These are phyloP conservation scores for Venturia carpophila DNA, from an alignment of 2,329 filamentous ascomycete genomes.

Conservation along the genomic window DNA sequence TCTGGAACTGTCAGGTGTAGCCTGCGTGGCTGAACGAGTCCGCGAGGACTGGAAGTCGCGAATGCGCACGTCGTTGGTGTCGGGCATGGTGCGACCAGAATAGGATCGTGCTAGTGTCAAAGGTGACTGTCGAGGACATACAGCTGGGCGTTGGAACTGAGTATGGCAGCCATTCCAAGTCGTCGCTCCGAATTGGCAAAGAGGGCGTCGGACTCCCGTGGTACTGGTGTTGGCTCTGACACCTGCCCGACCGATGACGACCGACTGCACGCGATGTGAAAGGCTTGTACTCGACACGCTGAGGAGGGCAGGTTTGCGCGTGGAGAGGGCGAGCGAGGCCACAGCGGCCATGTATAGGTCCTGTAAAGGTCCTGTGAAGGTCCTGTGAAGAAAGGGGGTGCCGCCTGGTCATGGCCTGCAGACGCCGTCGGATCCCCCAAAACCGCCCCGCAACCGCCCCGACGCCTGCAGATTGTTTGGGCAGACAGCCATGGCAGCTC, in stretches of 20 bases:
- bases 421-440: neutral
- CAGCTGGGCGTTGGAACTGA: neutral
- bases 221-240: neutral
- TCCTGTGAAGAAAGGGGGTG: neutral
- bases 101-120: neutral
- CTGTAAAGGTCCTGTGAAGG: neutral
- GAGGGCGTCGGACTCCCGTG: neutral
- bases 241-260: neutral
- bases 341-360: neutral
- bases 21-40: neutral
- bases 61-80: neutral
- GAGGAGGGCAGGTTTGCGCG: neutral
- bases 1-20: neutral
- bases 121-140: neutral
- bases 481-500: neutral
- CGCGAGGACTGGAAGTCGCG: slow-evolving; percentile 9
- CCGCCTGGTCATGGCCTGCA: too few species aligned
- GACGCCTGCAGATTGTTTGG: neutral
- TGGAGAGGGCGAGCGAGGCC: neutral
- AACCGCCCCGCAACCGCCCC: neutral
- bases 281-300: neutral
- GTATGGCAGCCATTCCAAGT: neutral
- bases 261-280: neutral
- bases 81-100: neutral
- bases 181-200: neutral